phyloP scores from a whole-genome alignment of 1,139 yeast species.

The Saccharomyces hybrid region DNA sequence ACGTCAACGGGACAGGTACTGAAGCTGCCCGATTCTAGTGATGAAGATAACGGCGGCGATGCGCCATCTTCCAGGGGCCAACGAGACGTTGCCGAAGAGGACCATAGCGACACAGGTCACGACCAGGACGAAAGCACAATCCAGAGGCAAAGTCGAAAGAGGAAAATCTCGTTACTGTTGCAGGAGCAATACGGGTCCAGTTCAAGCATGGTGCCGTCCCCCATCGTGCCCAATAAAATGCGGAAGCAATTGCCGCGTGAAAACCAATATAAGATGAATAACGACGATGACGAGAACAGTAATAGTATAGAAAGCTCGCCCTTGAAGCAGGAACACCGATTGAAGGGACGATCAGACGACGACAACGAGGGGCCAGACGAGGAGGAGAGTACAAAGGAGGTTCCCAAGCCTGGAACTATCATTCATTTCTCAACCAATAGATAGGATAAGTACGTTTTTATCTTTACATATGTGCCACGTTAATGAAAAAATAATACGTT shows the following conservation, averaged over 20 bases:
- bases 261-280: not conserved
- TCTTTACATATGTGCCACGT: not conserved
- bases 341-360: not conserved
- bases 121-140: slow-evolving; percentile 21
- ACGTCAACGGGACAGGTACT: slow-evolving; percentile 25
- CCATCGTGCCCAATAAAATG: slow-evolving; percentile 10
- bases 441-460: not conserved
- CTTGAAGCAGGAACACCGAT: slow-evolving; percentile 7
- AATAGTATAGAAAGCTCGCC: slow-evolving; percentile 18
- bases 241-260: slow-evolving; percentile 2
- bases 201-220: slow-evolving; percentile 25
- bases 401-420: slow-evolving; percentile 18
- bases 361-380: slow-evolving; percentile 2
- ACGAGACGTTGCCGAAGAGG: not conserved
- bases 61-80: not conserved
- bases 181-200: slow-evolving; percentile 32
- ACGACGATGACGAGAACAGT: slow-evolving; percentile 2
- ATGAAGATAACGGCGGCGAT: slow-evolving; percentile 17
- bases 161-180: slow-evolving; percentile 28
- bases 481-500: not conserved
- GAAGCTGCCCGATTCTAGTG: slow-evolving; percentile 25
- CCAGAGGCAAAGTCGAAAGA: slow-evolving; percentile 26
- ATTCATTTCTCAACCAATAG: slow-evolving; percentile 17
- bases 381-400: slow-evolving; percentile 18
- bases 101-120: slow-evolving; percentile 3